Base-by-base conservation (phyloP, 305 asterid genomes). In the Caryopteris hybrid region DNA sequence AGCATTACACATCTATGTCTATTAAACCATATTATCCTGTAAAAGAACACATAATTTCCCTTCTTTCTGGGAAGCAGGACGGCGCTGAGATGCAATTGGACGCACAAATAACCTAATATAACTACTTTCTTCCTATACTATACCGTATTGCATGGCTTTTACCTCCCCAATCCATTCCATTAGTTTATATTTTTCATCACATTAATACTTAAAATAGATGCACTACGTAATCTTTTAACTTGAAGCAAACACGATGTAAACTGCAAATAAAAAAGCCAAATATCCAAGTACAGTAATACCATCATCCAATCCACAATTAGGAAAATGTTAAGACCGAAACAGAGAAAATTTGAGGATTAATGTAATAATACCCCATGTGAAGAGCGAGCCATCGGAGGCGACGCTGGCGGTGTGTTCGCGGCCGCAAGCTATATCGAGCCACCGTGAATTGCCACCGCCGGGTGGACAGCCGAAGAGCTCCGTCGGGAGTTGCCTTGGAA, bases 391-490 rank as follows among this genome's bases (percentile, higher is more conserved):
- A 73, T 94, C 95, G 46, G 99, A 94, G 42, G 99, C 90, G 23
- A 91, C 86, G 38, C 92, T 91, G 10, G 97, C 92, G 16, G 97
- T 94, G 77, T 94, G 99, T 55, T 89, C 96, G 23, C 95, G 85
- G 61, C 96, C 99, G 71, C 99, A 94, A 48, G 99, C 90, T 29
- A 94, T 87, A 48, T 91, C 97, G 51, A 87, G 78, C 97, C 97
- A 94, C 73, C 96, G 86, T 12, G 86, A 84, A 66, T 79, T 91
- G 1, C 83, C 84, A 41, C 85, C 83, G 45, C 72, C 81, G 22
- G 84, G 82, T 3, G 97, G 89, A 42, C 95, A 91, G 14, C 96
- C 97, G 66, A 94, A 94, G 60, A 94, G 92, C 72, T 89, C 95
- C 45, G 89, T 79, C 36, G 99, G 88, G 23, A 94, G 93, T 81